These are phyloP conservation scores for Chaetomium sp. DNA, from an alignment of 2,329 filamentous ascomycete species.

Conservation along the genomic window DNA sequence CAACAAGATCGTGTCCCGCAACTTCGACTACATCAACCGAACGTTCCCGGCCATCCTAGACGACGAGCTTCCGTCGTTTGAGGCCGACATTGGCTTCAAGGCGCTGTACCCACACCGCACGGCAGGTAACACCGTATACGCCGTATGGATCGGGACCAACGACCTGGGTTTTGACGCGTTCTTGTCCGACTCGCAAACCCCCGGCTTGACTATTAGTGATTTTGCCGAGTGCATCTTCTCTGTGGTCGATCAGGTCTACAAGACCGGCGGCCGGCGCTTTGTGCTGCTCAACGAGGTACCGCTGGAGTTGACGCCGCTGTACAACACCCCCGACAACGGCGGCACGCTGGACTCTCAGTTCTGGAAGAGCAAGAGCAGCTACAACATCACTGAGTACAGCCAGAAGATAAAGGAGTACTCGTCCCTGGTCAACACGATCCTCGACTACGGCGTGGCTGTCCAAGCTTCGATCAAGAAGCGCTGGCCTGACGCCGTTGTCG, in stretches of 20 bases:
- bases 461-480: slow-evolving; percentile 37
- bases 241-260: slow-evolving; percentile 57
- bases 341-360: slow-evolving; percentile 38
- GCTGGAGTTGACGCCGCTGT: slow-evolving; percentile 61
- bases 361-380: slow-evolving; percentile 40
- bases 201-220: slow-evolving; percentile 53
- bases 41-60: slow-evolving; percentile 57
- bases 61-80: slow-evolving; percentile 54
- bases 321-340: slow-evolving; percentile 43
- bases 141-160: slow-evolving; percentile 77
- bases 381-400: slow-evolving; percentile 42
- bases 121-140: slow-evolving; percentile 60
- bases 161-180: slow-evolving; percentile 64
- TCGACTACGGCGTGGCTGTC: slow-evolving; percentile 44
- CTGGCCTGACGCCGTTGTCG: slow-evolving; percentile 55
- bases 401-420: slow-evolving; percentile 46
- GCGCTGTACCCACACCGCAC: slow-evolving; percentile 40
- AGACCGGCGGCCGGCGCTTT: slow-evolving; percentile 61
- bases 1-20: slow-evolving; percentile 57
- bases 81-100: slow-evolving; percentile 40
- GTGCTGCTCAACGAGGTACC: slow-evolving; percentile 65
- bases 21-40: slow-evolving; percentile 42
- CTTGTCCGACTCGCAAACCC: slow-evolving; percentile 55
- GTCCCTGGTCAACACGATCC: slow-evolving; percentile 42
- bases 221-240: slow-evolving; percentile 64